A percentile compares a stretch with the other conserved stretches of the same genome.
phyloP scores from a whole-genome alignment of 768 basidiomycete genomes.

The Tricholoma flavovirens region DNA sequence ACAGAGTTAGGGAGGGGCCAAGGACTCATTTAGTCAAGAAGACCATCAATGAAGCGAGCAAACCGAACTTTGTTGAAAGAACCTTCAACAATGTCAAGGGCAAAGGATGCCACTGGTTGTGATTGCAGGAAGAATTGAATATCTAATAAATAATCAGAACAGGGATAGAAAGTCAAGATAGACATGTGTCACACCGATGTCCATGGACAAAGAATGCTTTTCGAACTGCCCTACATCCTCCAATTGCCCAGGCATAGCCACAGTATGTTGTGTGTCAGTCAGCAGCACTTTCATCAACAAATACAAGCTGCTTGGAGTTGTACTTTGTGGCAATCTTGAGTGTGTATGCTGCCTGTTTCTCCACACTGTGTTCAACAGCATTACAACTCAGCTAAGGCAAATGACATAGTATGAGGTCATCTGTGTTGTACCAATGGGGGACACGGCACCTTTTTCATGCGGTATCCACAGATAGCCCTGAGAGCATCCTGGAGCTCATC shows the following conservation, averaged over 20 bases:
- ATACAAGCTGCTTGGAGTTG: neutral
- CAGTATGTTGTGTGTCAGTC: neutral
- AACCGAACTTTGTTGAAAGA: neutral
- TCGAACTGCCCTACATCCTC: neutral
- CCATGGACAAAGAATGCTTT: neutral
- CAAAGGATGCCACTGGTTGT: neutral
- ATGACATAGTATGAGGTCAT: neutral
- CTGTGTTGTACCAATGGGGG: too few species aligned
- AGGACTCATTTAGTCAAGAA: neutral
- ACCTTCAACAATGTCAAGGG: neutral
- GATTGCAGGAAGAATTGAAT: neutral
- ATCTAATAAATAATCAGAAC: neutral
- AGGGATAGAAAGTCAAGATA: neutral
- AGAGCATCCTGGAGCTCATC: neutral
- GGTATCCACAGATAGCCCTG: neutral
- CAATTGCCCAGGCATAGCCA: neutral
- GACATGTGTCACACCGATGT: neutral
- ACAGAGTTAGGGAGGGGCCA: neutral
- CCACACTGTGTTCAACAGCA: neutral
- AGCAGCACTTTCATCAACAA: neutral
- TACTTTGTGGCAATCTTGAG: neutral
- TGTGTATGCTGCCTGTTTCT: neutral
- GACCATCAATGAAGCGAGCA: neutral
- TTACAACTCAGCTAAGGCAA: neutral
- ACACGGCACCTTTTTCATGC: neutral